phyloP scores from a whole-genome alignment of 1,284 basidiomycete genomes.

The Microbotryum lychnidis-dioicae region DNA sequence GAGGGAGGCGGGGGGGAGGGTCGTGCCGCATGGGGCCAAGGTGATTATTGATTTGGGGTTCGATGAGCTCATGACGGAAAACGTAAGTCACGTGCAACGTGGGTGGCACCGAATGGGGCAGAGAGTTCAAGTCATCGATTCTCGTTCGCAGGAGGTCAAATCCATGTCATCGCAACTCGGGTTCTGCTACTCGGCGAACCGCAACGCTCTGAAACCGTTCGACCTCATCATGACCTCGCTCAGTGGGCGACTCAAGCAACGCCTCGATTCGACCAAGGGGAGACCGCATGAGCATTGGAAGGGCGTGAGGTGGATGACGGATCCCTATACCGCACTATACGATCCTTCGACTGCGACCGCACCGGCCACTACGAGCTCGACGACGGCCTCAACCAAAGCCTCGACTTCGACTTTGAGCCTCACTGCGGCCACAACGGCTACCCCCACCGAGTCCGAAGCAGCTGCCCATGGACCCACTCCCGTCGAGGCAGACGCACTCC shows the following conservation, averaged over 20 bases:
- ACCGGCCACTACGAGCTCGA: conserved; percentile 10
- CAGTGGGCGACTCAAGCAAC: conserved; percentile 56
- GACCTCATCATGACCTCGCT: conserved; percentile 70
- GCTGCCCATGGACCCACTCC: background rate
- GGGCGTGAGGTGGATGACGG: conserved; percentile 69
- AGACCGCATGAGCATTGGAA: conserved; percentile 70
- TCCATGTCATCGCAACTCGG: conserved; percentile 81
- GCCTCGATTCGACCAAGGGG: conserved; percentile 61
- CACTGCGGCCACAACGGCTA: background rate
- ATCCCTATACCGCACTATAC: conserved; percentile 63
- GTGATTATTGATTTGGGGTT: conserved; percentile 88
- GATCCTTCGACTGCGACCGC: background rate
- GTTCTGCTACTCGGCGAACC: conserved; percentile 80
- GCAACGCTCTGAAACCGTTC: conserved; percentile 63
- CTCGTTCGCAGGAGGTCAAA: conserved; percentile 60
- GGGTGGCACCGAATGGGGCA: no score
- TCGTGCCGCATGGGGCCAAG: conserved; percentile 50
- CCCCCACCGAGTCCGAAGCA: background rate
- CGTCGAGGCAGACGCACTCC: conserved; percentile 12
- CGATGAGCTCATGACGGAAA: conserved; percentile 87
- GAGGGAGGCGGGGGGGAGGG: conserved; percentile 42
- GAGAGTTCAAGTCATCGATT: background rate
- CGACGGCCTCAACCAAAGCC: background rate
- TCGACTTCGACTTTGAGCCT: background rate
- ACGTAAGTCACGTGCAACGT: conserved; percentile 48